These are phyloP conservation scores for Aspergillus carbonarius DNA, from an alignment of 2,329 filamentous ascomycete species.

Conservation along the genomic window DNA sequence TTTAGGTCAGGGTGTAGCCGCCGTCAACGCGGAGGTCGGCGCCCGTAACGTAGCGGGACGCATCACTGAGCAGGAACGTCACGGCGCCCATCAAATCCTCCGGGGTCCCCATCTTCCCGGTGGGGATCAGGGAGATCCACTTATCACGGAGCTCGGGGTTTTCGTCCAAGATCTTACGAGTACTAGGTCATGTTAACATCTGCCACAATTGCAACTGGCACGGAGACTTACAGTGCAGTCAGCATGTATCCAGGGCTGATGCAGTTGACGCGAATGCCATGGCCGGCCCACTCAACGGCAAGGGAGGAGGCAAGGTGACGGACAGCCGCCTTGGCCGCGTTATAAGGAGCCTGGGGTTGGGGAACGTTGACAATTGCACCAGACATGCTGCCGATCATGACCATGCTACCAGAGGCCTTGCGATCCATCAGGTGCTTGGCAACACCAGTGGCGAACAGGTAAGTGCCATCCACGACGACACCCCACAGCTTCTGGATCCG, in stretches of 20 bases:
- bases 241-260: slow-evolving; percentile 97
- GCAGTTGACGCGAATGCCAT: slow-evolving; percentile 88
- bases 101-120: slow-evolving; percentile 89
- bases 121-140: slow-evolving; percentile 89
- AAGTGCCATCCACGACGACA: slow-evolving; percentile 91
- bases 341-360: slow-evolving; percentile 90
- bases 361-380: slow-evolving; percentile 92
- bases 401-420: slow-evolving; percentile 76
- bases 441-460: slow-evolving; percentile 79
- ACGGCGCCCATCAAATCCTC: slow-evolving; percentile 93
- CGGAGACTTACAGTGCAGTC: slow-evolving; percentile 73
- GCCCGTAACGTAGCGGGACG: slow-evolving; percentile 70
- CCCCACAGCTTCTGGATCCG: slow-evolving; percentile 91
- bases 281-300: slow-evolving; percentile 89
- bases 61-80: slow-evolving; percentile 79
- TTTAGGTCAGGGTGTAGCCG: slow-evolving; percentile 78
- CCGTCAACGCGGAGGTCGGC: slow-evolving; percentile 81
- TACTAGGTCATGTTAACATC: slow-evolving; percentile 53
- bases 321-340: slow-evolving; percentile 88
- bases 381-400: slow-evolving; percentile 95
- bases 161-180: slow-evolving; percentile 89
- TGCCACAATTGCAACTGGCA: no score
- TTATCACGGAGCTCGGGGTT: slow-evolving; percentile 85
- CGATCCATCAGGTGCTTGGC: slow-evolving; percentile 86
- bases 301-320: slow-evolving; percentile 82